Evolutionary conservation across 2,329 filamentous ascomycete genomes (phyloP).

Genomic region (Chaetomiaceae sp.): DNA sequence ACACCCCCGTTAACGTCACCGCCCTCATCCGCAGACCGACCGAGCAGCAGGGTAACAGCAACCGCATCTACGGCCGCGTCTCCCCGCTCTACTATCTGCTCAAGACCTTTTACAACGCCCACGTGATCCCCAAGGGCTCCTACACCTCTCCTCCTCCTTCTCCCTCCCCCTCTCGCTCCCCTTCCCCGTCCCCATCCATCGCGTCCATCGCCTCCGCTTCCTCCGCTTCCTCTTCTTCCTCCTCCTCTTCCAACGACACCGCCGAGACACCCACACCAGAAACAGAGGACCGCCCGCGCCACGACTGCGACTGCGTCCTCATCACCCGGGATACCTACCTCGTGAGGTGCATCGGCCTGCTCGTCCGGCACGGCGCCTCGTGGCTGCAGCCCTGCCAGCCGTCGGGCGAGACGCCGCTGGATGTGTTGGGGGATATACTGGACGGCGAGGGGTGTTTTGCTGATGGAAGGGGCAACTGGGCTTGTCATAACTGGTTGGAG

Average conservation of each 20-base stretch:
- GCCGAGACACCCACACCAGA: too few relatives aligned
- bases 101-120: slow-evolving; percentile 3
- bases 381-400: not conserved
- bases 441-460: not conserved
- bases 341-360: not conserved
- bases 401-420: slow-evolving; percentile 2
- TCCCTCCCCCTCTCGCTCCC: too few relatives aligned
- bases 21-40: not conserved
- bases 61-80: not conserved
- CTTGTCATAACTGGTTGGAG: not conserved
- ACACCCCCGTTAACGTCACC: not conserved
- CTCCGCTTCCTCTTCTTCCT: too few relatives aligned
- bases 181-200: not conserved
- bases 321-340: not conserved
- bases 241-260: too few relatives aligned
- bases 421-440: not conserved
- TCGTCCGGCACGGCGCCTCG: not conserved
- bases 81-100: slow-evolving; percentile 2
- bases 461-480: not conserved
- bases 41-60: not conserved
- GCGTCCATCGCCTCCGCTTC: not conserved
- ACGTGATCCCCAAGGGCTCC: not conserved
- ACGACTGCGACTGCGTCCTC: not conserved
- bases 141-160: too few relatives aligned
- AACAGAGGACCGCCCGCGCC: not conserved